phyloP scores from a whole-genome alignment of 495 filamentous ascomycete species.

The Neurospora sp. region DNA sequence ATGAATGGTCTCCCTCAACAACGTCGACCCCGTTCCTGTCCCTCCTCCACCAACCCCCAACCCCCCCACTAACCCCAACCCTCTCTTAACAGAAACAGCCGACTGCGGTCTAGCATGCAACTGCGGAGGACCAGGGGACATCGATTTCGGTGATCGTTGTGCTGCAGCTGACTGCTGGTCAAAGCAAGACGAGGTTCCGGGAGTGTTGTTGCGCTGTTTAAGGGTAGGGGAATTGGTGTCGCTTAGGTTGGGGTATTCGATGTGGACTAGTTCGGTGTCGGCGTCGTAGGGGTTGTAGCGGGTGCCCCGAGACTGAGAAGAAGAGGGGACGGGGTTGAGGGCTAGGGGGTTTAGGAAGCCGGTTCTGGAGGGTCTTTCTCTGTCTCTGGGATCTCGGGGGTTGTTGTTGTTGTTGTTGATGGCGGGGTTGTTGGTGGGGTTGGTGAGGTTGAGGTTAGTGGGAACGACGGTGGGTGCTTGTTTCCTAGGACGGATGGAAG shows the following conservation, averaged over 20 bases:
- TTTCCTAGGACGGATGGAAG: neutral
- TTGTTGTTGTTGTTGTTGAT: neutral
- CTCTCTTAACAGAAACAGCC: neutral
- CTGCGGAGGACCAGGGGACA: neutral
- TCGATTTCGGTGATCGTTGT: neutral
- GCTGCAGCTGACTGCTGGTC: neutral
- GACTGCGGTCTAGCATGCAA: neutral
- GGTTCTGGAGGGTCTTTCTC: neutral
- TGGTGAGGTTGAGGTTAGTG: neutral
- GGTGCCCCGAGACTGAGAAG: neutral
- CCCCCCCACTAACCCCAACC: neutral
- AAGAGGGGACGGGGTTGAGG: neutral
- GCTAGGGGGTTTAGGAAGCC: neutral
- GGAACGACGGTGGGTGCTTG: neutral
- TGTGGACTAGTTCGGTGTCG: neutral
- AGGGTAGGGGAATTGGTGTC: neutral
- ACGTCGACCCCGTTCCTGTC: constrained; percentile 23
- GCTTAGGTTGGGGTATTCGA: neutral
- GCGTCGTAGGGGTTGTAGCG: neutral
- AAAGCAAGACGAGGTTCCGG: neutral
- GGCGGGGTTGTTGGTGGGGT: neutral
- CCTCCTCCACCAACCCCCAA: neutral
- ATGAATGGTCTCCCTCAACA: constrained; percentile 51
- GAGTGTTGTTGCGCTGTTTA: neutral
- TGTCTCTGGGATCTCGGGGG: neutral